phyloP scores from a whole-genome alignment of 176 grass and related monocot species.

The Raddia distichophylla region DNA sequence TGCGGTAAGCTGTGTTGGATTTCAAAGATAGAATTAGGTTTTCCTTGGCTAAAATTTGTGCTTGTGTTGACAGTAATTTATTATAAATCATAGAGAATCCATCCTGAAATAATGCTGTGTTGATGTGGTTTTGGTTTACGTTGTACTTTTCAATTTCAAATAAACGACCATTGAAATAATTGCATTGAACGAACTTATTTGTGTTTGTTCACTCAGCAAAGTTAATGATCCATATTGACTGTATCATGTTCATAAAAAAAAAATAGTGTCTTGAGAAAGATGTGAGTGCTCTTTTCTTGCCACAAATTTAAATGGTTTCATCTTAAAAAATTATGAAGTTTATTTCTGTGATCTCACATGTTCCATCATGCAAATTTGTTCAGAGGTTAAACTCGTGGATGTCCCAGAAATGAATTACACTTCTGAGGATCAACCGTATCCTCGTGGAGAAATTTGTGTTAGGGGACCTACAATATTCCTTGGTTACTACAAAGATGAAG shows the following conservation, averaged over 20 bases:
- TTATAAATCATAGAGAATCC: conserved; percentile 16
- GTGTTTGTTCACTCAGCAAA: not conserved
- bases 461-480: conserved; percentile 75
- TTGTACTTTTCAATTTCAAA: not conserved
- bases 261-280: not conserved
- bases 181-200: conserved; percentile 13
- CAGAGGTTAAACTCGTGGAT: conserved; percentile 98
- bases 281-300: conserved; percentile 3
- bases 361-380: conserved; percentile 27
- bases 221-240: not conserved
- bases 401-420: conserved; percentile 99
- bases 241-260: not conserved
- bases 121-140: not conserved
- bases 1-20: conserved; percentile 64
- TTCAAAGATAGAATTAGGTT: conserved; percentile 16
- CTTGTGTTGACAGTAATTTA: conserved; percentile 7
- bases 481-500: conserved; percentile 91
- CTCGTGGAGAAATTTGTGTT: conserved; percentile 97
- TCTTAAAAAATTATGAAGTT: not conserved
- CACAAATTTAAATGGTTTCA: conserved; percentile 11
- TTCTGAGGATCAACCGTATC: conserved; percentile 85
- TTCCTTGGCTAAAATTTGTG: not conserved
- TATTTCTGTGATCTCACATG: conserved; percentile 10
- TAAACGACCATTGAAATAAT: not conserved
- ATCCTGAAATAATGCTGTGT: conserved; percentile 6